These are phyloP conservation scores for Tylopilus sp. DNA, from an alignment of 768 basidiomycete species.

Conservation along the genomic window DNA sequence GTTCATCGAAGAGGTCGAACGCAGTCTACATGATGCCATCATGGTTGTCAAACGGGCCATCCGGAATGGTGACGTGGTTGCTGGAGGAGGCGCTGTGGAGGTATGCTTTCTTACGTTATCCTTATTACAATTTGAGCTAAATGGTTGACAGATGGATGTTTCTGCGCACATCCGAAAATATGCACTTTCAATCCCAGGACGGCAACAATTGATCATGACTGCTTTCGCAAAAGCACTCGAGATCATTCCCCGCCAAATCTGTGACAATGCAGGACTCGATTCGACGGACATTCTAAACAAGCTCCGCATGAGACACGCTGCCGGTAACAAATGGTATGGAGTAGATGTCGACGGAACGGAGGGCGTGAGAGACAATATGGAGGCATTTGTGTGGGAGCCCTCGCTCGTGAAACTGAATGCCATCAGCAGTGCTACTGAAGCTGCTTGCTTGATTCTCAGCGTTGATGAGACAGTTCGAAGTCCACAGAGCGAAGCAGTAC, in stretches of 20 bases:
- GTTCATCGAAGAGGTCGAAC: constrained; percentile 97
- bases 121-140: background rate
- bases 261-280: constrained; percentile 97
- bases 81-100: constrained; percentile 97
- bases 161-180: constrained; percentile 92
- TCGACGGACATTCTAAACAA: constrained; percentile 97
- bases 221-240: constrained; percentile 97
- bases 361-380: constrained; percentile 94
- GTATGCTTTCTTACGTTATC: constrained; percentile 38
- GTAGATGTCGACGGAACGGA: constrained; percentile 90
- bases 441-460: constrained; percentile 91
- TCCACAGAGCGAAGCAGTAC: constrained; percentile 89
- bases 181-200: constrained; percentile 91
- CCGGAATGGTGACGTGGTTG: constrained; percentile 93
- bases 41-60: constrained; percentile 99
- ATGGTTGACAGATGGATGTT: constrained; percentile 79
- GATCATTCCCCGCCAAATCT: constrained; percentile 97
- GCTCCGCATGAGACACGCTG: constrained; percentile 92
- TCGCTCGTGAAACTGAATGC: constrained; percentile 94
- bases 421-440: constrained; percentile 92
- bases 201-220: constrained; percentile 90
- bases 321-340: constrained; percentile 85
- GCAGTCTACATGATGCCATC: constrained; percentile 96
- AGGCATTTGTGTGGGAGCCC: constrained; percentile 98
- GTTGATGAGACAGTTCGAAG: constrained; percentile 98